Base-by-base conservation (phyloP, 345 rosid genomes). In the Trapa incisa region DNA sequence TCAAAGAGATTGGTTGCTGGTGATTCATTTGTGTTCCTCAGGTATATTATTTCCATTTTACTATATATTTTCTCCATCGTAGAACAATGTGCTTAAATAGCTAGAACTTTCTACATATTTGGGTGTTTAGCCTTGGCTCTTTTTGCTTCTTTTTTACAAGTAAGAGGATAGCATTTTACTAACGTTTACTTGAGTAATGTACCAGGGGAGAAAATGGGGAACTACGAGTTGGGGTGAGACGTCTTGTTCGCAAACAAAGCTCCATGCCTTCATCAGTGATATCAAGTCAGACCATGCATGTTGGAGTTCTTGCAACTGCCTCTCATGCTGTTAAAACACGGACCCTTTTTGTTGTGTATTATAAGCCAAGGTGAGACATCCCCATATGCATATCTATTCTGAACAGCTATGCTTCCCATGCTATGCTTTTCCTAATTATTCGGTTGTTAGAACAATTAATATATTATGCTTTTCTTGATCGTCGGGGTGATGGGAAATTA, bases 231-330 rank as follows among this genome's bases (percentile, higher is more conserved):
- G 99, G 97, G 41, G 86, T 85, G 75, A 82, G 89, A 48, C 91
- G 86, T 76, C 82, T 80, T 67, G 82, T 84, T 81, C 77, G 81
- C 10, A 92, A 86, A 72, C 92, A 83, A 70, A 80, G 76, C 73
- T 80, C 78, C 77, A 86, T 85, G 91, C 89, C 96, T n/a, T 79
- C 95, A 5, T 89, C 97, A 14, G 95, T 91, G 74, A 89, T 94
- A 75, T 91, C 97, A 48, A 85, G 96, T 67, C 97, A 87, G 72
- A 91, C 88, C 86, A 91, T 94, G 96, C 97, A 91, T 77, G 75
- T 91, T 2, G 99, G 97, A 42, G 99, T 91, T 74, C 92, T 91
- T 75, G 96, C 97, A 64, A 91, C 95, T 64, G 99, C 97, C 66
- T 82, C 82, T 70, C 99, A 94, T 75, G 95, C 96, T 47, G 81